Conservation (phyloP, 257 asterid genomes). For the Jacaranda copaia region DNA sequence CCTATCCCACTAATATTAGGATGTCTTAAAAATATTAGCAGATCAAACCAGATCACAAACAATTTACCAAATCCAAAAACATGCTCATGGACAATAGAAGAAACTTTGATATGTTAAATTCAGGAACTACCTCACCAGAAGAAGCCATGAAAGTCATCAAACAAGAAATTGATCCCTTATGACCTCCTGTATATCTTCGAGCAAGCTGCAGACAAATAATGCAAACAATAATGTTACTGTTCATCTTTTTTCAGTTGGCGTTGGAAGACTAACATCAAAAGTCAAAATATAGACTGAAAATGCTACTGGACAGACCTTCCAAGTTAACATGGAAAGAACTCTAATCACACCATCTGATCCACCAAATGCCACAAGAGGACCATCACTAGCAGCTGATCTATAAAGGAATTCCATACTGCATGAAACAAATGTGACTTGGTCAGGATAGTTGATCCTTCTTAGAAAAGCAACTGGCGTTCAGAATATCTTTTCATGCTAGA, state of each 20-base stretch:
- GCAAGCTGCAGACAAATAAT: constrained; percentile 79
- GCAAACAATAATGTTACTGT: constrained; percentile 25
- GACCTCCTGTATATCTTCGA: constrained; percentile 97
- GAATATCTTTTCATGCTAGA: constrained; percentile 18
- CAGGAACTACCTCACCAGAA: constrained; percentile 81
- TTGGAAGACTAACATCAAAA: constrained; percentile 38
- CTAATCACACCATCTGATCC: constrained; percentile 97
- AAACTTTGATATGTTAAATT: constrained; percentile 10
- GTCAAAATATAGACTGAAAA: constrained; percentile 33
- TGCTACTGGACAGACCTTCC: constrained; percentile 76
- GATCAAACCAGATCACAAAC: constrained; percentile 20
- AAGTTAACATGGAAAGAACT: constrained; percentile 96
- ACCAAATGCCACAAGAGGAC: constrained; percentile 99
- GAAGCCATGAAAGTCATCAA: constrained; percentile 92
- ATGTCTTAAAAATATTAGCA: background rate
- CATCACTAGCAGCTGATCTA: constrained; percentile 52
- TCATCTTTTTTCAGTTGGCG: constrained; percentile 55
- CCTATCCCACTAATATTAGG: background rate
- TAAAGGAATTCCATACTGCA: constrained; percentile 67
- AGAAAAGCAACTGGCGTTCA: constrained; percentile 11
- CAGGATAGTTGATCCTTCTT: constrained; percentile 39
- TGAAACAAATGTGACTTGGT: constrained; percentile 35
- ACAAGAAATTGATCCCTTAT: constrained; percentile 91
- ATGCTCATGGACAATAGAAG: constrained; percentile 32
- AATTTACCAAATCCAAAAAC: constrained; percentile 15